These are phyloP conservation scores for Geotrichum klebahnii DNA, from an alignment of 1,139 yeast genomes.

Conservation along the genomic window DNA sequence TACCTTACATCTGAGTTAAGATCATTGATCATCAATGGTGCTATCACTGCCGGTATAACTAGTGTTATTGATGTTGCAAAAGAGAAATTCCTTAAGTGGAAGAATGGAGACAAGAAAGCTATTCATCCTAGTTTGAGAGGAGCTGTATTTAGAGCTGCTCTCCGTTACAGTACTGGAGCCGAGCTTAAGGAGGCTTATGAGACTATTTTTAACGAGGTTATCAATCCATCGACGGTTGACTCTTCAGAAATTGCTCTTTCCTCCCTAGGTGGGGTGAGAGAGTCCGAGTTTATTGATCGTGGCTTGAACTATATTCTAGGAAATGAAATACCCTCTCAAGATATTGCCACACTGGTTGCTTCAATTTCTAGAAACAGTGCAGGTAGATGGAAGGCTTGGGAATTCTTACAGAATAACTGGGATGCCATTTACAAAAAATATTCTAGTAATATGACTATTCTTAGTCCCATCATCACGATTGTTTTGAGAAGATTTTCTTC, in stretches of 20 bases:
- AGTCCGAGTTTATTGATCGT: constrained; percentile 39
- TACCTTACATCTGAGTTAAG: constrained; percentile 52
- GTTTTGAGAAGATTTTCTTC: constrained; percentile 51
- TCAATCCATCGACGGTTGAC: constrained; percentile 58
- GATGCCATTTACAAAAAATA: constrained; percentile 45
- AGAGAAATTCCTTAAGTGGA: constrained; percentile 43
- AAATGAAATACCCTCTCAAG: constrained; percentile 61
- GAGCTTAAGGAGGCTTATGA: constrained; percentile 45
- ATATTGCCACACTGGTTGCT: constrained; percentile 55
- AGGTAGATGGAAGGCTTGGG: constrained; percentile 53
- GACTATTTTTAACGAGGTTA: constrained; percentile 48
- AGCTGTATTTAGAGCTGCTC: constrained; percentile 52
- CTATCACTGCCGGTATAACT: constrained; percentile 51
- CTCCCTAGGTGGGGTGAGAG: constrained; percentile 58
- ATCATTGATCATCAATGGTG: constrained; percentile 49
- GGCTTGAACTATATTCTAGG: constrained; percentile 44
- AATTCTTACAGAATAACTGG: constrained; percentile 54
- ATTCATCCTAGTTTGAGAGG: constrained; percentile 56
- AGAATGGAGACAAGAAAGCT: constrained; percentile 37
- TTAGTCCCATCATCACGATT: constrained; percentile 55
- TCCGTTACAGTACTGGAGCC: constrained; percentile 43
- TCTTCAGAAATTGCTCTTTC: constrained; percentile 61
- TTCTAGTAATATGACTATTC: constrained; percentile 55
- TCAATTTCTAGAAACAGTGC: constrained; percentile 51
- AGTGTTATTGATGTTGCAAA: constrained; percentile 49